Percentiles rank a stretch among this genome's conserved stretches.
Conservation (phyloP, 495 filamentous ascomycete species). For the Articulospora tetracladia region DNA sequence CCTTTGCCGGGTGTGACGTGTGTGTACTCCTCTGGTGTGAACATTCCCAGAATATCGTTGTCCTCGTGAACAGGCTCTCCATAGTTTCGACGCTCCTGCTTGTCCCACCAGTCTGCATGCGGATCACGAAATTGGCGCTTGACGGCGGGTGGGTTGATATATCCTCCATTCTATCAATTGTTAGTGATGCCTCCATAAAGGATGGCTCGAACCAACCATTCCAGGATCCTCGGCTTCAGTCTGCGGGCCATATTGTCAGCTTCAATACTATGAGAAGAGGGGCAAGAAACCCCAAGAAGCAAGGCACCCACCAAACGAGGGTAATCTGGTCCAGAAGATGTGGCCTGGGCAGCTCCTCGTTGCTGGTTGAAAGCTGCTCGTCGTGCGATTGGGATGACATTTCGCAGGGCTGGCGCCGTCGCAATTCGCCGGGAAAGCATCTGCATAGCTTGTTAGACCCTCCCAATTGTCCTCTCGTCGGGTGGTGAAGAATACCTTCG, state of each 20-base stretch:
- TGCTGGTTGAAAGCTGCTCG: constrained; percentile 45
- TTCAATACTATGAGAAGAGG: constrained; percentile 34
- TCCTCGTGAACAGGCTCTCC: constrained; percentile 97
- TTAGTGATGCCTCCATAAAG: background rate
- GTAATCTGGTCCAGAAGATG: constrained; percentile 13
- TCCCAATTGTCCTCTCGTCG: background rate
- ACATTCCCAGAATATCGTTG: constrained; percentile 89
- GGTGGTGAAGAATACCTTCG: background rate
- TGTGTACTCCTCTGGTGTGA: constrained; percentile 85
- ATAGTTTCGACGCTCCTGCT: constrained; percentile 93
- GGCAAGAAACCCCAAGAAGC: constrained; percentile 44
- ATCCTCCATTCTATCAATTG: constrained; percentile 75
- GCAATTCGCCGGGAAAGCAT: constrained; percentile 65
- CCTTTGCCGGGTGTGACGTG: constrained; percentile 73
- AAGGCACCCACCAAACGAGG: constrained; percentile 37
- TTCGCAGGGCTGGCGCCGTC: constrained; percentile 47
- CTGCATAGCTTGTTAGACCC: constrained; percentile 30
- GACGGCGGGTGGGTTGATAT: constrained; percentile 77
- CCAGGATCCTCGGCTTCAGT: constrained; percentile 68
- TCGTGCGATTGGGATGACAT: constrained; percentile 38
- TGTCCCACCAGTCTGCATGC: constrained; percentile 94
- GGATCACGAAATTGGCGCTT: constrained; percentile 92
- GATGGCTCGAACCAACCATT: constrained; percentile 52
- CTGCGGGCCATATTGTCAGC: constrained; percentile 29
- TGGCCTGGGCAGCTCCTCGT: constrained; percentile 36